Evolutionary conservation across 1,284 basidiomycete species (phyloP), one percentile per base, ranked within the genome.

Genomic region (Naganishia liquefaciens): DNA sequence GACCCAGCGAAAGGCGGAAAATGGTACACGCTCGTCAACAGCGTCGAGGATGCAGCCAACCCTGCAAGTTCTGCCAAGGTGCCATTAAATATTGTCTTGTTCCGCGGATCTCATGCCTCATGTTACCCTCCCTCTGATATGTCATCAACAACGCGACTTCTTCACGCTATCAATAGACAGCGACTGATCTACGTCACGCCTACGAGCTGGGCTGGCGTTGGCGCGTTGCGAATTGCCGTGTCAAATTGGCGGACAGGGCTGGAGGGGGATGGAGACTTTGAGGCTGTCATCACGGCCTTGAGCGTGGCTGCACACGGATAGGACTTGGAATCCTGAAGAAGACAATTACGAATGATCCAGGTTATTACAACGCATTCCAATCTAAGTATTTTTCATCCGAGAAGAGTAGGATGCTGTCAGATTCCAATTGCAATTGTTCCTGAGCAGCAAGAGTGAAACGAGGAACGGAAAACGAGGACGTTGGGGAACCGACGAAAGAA

Each of bases 1-100:
- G 50, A 64, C 28, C 28, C 64, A 0, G 68, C 70, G n/a, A 60
- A 68, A 11, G 65, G 72, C n/a, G 68, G 71, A 28, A 58, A 53
- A 23, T 69, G 63, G n/a, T 82, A 78, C 67, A 73, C 76, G 27
- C 70, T 81, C 4, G 70, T 81, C 47, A 81, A 81, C 67, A 61
- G 47, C 39, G 54, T 68, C 6, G 68, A 72, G 4, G 44, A 40
- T 30, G 40, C 63, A 19, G 61, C 13, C 39, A 28, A n/a, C 27
- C 23, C 33, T 15, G 46, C 54, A n/a, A 62, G 42, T 28, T 27
- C 42, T 4, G 67, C 65, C 13, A 75, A 72, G 15, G 70, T 80
- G 13, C 77, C 74, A 1, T 72, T 81, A 50, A 83, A 82, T 69
- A 76, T 83, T 42, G 79, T 83, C 25, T 75, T 83, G 5, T 83